Evolutionary conservation across 257 asterid species (phyloP), one percentile per base, ranked within the genome.

Genomic region (Parsonsia alboflavescens): DNA sequence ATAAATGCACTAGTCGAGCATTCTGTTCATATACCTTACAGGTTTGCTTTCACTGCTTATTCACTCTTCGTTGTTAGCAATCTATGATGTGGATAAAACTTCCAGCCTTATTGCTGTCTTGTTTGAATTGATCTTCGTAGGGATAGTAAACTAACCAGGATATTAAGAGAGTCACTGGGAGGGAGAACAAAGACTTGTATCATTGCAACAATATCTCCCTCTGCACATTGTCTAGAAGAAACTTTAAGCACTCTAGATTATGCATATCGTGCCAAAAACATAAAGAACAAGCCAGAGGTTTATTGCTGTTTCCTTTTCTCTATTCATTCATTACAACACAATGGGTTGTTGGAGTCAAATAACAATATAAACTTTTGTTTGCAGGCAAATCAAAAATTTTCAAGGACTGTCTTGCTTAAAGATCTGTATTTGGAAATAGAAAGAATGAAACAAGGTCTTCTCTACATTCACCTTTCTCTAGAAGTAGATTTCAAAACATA

Each of bases 61-160:
- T 48, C 6, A 12, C 19, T 8, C 36, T 54, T 57, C 36, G 24
- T 11, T 22, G 8, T 45, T 7, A 59, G 19, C 26, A 52, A 54
- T n/a, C 15, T 12, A 24, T 21, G 41, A 72, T 21, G 15, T 24
- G 22, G 26, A 19, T 12, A 28, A 56, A 9, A n/a, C 21, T 62
- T 63, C 33, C 62, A 7, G 12, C 28, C 24, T 64, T 17, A 73
- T 9, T 63, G 12, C 12, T 63, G 28, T 19, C 68, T 33, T 84
- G 22, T 71, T 69, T 33, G 56, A 65, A 44, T 72, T 78, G 36
- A 0, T 2, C 62, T 52, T 21, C 80, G 70, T 85, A 91, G 96
- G 86, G 96, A 92, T 84, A 92, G 97, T 84, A 92, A 92, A 86
- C 89, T 92, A 73, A 92, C 95, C 41, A 88, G 97, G 86, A 91